phyloP scores from a whole-genome alignment of 192 early-diverging fungal genomes.

The Chytriomyces sp. region DNA sequence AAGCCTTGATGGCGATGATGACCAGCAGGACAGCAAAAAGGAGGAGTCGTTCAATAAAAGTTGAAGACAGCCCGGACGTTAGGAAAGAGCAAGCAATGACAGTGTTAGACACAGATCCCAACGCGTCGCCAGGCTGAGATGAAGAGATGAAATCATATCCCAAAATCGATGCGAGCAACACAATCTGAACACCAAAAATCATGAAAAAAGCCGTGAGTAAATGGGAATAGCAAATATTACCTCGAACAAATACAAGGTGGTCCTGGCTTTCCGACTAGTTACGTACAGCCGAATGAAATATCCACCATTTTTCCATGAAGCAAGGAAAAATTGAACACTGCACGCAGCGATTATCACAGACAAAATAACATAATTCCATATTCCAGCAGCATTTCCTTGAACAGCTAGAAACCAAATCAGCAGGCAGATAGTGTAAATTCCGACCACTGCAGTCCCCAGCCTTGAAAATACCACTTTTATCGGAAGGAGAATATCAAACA shows the following conservation, averaged over 20 bases:
- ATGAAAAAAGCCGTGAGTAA: neutral
- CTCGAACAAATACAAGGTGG: neutral
- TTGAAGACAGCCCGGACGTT: constrained; percentile 32
- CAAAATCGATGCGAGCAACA: neutral
- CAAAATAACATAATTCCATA: neutral
- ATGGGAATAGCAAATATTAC: too few relatives aligned
- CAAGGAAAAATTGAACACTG: neutral
- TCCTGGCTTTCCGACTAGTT: neutral
- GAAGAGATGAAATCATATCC: constrained; percentile 8
- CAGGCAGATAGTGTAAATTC: constrained; percentile 4
- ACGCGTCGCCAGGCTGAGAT: neutral
- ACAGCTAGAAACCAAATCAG: constrained; percentile 4
- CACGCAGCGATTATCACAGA: neutral
- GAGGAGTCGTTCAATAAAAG: constrained; percentile 11
- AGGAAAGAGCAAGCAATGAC: constrained; percentile 1
- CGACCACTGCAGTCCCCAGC: constrained; percentile 9
- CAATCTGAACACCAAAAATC: neutral
- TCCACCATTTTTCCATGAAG: constrained; percentile 19
- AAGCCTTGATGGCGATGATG: constrained; percentile 1
- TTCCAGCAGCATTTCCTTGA: neutral
- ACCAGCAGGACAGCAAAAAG: neutral
- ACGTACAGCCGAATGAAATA: neutral
- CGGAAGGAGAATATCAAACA: constrained; percentile 3
- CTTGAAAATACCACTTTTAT: neutral
- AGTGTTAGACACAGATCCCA: constrained; percentile 18